These are phyloP conservation scores for Cladosporium sp. DNA, from an alignment of 2,329 filamentous ascomycete genomes.

Conservation along the genomic window DNA sequence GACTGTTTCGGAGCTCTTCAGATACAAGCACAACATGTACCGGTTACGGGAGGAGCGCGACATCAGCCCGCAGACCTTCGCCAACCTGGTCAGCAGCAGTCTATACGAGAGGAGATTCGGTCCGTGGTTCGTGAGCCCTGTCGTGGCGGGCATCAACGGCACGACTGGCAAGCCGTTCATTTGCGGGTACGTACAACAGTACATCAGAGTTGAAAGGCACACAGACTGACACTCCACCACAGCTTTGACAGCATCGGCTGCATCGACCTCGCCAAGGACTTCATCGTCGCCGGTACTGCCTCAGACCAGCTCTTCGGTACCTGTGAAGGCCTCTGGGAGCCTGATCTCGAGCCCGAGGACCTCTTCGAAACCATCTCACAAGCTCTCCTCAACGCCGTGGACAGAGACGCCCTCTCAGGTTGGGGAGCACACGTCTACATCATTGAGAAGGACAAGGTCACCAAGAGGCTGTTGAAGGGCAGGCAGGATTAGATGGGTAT, in stretches of 20 bases:
- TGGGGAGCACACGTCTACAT: slow-evolving; percentile 99
- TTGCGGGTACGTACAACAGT: slow-evolving; percentile 62
- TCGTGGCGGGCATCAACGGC: slow-evolving; percentile 91
- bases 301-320: slow-evolving; percentile 98
- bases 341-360: slow-evolving; percentile 89
- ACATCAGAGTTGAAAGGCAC: neutral
- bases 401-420: slow-evolving; percentile 92
- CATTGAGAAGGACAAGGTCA: slow-evolving; percentile 99
- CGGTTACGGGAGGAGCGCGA: slow-evolving; percentile 95
- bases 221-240: slow-evolving; percentile 1
- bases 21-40: slow-evolving; percentile 99
- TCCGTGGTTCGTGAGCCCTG: slow-evolving; percentile 92
- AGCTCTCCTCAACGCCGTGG: slow-evolving; percentile 90
- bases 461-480: slow-evolving; percentile 96
- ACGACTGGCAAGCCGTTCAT: slow-evolving; percentile 96
- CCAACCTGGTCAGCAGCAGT: slow-evolving; percentile 87
- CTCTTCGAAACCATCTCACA: slow-evolving; percentile 99
- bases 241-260: slow-evolving; percentile 95
- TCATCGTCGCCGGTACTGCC: slow-evolving; percentile 95
- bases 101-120: slow-evolving; percentile 97
- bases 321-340: slow-evolving; percentile 97
- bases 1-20: slow-evolving; percentile 94
- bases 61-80: slow-evolving; percentile 92
- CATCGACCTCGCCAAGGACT: slow-evolving; percentile 99
- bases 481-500: slow-evolving; percentile 68